Evolutionary conservation across 2,329 filamentous ascomycete species (phyloP).

Genomic region (Cytospora mali): DNA sequence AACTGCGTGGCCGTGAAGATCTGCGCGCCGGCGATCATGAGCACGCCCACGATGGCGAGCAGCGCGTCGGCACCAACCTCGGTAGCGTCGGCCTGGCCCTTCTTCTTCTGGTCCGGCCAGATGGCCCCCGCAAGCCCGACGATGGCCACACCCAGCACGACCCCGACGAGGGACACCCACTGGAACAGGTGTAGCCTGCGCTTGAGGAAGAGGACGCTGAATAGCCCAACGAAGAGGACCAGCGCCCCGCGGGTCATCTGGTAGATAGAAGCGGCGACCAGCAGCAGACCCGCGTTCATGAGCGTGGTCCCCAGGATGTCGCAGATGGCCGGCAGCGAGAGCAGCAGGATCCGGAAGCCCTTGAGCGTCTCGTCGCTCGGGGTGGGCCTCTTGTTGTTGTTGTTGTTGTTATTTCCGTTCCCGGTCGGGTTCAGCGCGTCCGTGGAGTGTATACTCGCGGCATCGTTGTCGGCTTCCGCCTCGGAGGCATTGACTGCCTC

Average conservation of each 20-base stretch:
- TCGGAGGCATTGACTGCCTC: slow-evolving; percentile 60
- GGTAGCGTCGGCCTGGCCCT: slow-evolving; percentile 39
- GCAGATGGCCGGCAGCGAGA: slow-evolving; percentile 86
- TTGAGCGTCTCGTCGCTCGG: slow-evolving; percentile 58
- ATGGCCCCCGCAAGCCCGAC: slow-evolving; percentile 89
- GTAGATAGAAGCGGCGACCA: slow-evolving; percentile 95
- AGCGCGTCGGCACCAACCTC: slow-evolving; percentile 53
- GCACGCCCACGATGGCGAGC: slow-evolving; percentile 77
- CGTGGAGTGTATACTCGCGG: slow-evolving; percentile 47
- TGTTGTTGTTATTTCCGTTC: slow-evolving; percentile 47
- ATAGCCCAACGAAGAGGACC: slow-evolving; percentile 92
- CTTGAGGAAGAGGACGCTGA: slow-evolving; percentile 88
- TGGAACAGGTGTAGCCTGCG: slow-evolving; percentile 83
- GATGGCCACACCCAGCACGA: slow-evolving; percentile 83
- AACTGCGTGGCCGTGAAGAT: slow-evolving; percentile 98
- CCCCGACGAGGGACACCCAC: slow-evolving; percentile 85
- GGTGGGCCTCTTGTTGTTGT: slow-evolving; percentile 42
- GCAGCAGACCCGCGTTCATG: slow-evolving; percentile 93
- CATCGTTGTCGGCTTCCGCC: slow-evolving; percentile 48
- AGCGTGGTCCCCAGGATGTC: slow-evolving; percentile 94
- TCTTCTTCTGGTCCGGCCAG: slow-evolving; percentile 65
- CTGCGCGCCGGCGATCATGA: slow-evolving; percentile 90
- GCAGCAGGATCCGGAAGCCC: slow-evolving; percentile 71
- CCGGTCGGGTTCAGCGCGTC: slow-evolving; percentile 45
- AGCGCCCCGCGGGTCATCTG: slow-evolving; percentile 97